phyloP scores from a whole-genome alignment of 352 stramenopile genomes.

The Phytophthora brassicae region DNA sequence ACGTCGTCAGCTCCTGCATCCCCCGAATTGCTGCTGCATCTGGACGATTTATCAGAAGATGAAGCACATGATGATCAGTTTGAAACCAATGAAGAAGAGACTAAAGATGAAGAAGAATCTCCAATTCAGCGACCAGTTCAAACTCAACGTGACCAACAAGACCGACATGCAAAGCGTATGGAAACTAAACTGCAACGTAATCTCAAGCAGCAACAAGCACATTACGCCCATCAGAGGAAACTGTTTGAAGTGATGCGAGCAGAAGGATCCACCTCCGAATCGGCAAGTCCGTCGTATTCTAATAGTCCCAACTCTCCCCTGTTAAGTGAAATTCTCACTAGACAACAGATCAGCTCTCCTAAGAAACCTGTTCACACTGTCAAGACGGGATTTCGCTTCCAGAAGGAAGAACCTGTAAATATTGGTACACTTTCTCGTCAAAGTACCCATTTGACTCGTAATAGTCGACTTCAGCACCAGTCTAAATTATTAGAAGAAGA shows the following conservation, averaged over 20 bases:
- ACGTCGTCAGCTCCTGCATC: slow-evolving; percentile 5
- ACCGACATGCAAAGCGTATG: slow-evolving; percentile 38
- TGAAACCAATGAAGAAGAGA: slow-evolving; percentile 8
- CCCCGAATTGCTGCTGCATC: slow-evolving; percentile 36
- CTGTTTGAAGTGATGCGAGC: slow-evolving; percentile 61
- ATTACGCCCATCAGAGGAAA: slow-evolving; percentile 59
- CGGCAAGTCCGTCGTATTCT: slow-evolving; percentile 12
- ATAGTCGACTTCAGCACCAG: background rate
- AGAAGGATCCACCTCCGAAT: slow-evolving; percentile 12
- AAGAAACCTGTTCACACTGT: slow-evolving; percentile 2
- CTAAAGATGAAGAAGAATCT: slow-evolving; percentile 10
- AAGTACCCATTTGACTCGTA: background rate
- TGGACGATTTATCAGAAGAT: slow-evolving; percentile 48
- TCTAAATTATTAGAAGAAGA: background rate
- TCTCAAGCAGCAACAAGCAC: slow-evolving; percentile 56
- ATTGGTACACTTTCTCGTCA: slow-evolving; percentile 6
- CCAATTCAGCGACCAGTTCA: slow-evolving; percentile 1
- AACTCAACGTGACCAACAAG: slow-evolving; percentile 4
- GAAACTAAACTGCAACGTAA: slow-evolving; percentile 57
- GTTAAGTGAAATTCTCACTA: slow-evolving; percentile 3
- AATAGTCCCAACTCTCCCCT: slow-evolving; percentile 3
- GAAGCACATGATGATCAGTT: background rate
- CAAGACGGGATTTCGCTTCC: slow-evolving; percentile 1
- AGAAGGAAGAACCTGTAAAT: slow-evolving; percentile 2
- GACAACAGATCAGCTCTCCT: background rate